These are phyloP conservation scores for Aspergillus terreus DNA, from an alignment of 2,329 filamentous ascomycete species.

Conservation along the genomic window DNA sequence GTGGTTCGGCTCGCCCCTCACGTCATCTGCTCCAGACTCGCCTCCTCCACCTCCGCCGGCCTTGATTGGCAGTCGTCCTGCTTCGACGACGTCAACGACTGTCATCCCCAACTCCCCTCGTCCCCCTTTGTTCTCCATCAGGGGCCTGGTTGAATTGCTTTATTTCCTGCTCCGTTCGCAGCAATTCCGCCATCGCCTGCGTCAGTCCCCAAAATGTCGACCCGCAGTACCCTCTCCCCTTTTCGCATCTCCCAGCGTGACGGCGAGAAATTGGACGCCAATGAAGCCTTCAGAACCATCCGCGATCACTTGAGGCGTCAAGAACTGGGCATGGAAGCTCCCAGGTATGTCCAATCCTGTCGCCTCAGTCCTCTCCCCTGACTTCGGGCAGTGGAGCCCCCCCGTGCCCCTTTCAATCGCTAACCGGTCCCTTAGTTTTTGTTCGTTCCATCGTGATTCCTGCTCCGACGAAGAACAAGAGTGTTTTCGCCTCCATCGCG, in stretches of 20 bases:
- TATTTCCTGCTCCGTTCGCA: neutral
- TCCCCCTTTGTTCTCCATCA: neutral
- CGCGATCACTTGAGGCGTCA: conserved; percentile 33
- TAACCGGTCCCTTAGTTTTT: conserved; percentile 30
- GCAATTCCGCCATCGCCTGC: neutral
- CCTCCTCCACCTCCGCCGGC: neutral
- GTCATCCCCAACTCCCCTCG: neutral
- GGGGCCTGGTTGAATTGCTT: neutral
- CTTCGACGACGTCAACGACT: neutral
- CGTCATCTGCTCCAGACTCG: neutral
- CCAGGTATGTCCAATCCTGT: conserved; percentile 19
- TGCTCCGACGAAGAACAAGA: conserved; percentile 30
- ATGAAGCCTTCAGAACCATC: conserved; percentile 32
- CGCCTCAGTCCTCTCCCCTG: too few species aligned
- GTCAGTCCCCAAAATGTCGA: conserved; percentile 12
- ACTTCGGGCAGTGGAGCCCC: too few species aligned
- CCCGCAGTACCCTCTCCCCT: conserved; percentile 12
- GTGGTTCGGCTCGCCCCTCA: neutral
- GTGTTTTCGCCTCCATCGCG: conserved; percentile 50
- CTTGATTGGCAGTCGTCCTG: neutral
- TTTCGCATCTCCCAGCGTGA: conserved; percentile 34
- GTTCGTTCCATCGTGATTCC: conserved; percentile 29
- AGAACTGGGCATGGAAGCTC: conserved; percentile 32
- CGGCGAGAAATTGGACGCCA: conserved; percentile 28
- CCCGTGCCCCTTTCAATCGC: neutral